These are phyloP conservation scores for Cubamyces lactineus DNA, from an alignment of 768 basidiomycete species.

Conservation along the genomic window DNA sequence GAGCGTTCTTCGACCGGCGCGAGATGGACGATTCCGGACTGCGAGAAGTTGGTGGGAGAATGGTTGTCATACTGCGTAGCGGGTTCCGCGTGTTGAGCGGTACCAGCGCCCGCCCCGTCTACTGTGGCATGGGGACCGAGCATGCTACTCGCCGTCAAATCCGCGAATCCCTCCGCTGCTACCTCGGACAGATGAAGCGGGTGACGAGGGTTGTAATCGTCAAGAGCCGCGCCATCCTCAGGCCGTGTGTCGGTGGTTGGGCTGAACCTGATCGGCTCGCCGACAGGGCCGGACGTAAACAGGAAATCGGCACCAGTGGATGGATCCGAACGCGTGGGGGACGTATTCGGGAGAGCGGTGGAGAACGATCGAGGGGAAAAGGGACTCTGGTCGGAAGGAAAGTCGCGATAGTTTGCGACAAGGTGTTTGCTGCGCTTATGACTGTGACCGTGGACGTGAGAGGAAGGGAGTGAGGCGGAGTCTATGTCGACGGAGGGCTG, in stretches of 20 bases:
- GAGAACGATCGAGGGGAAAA: constrained; percentile 26
- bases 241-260: not conserved
- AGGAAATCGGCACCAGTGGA: not conserved
- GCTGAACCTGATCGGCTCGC: constrained; percentile 19
- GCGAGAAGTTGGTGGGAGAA: constrained; percentile 30
- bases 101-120: not conserved
- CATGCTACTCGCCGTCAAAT: constrained; percentile 6
- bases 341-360: constrained; percentile 5
- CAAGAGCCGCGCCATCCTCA: not conserved
- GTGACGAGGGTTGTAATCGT: constrained; percentile 26
- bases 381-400: constrained; percentile 22
- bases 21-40: constrained; percentile 36
- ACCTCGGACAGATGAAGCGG: constrained; percentile 28
- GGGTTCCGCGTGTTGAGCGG: not conserved
- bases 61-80: not conserved
- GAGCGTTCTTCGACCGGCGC: constrained; percentile 25
- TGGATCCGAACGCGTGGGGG: not conserved
- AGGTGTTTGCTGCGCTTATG: constrained; percentile 15
- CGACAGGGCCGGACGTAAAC: constrained; percentile 17
- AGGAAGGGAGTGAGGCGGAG: not conserved
- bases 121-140: constrained; percentile 6
- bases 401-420: constrained; percentile 30
- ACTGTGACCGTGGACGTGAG: not conserved
- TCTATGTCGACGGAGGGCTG: constrained; percentile 1
- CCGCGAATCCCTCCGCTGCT: constrained; percentile 27